These are phyloP conservation scores for Trebouxia sp. DNA, from an alignment of 139 green algal species.

Conservation along the genomic window DNA sequence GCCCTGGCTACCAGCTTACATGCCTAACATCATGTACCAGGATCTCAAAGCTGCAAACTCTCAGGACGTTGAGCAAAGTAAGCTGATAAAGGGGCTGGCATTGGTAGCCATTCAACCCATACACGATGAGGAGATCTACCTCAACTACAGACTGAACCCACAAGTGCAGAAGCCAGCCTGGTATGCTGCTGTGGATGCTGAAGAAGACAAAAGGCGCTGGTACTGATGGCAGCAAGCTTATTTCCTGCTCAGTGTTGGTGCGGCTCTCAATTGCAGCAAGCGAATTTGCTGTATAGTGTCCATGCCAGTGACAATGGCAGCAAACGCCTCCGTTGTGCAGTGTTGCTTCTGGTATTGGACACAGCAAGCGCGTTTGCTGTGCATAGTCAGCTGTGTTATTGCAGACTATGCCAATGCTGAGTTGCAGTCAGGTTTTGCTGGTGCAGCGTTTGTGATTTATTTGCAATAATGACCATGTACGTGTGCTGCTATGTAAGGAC, in stretches of 20 bases:
- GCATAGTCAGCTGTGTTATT: no score
- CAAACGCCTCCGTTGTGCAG: no score
- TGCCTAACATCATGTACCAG: slow-evolving; percentile 46
- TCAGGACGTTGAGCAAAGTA: neutral
- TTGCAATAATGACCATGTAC: no score
- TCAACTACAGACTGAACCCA: slow-evolving; percentile 76
- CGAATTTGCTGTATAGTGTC: no score
- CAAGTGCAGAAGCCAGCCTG: slow-evolving; percentile 53
- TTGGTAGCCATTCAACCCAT: slow-evolving; percentile 61
- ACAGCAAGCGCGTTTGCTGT: no score
- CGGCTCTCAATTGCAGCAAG: neutral
- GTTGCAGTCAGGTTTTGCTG: no score
- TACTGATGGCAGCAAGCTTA: neutral
- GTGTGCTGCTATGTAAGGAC: no score
- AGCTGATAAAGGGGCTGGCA: slow-evolving; percentile 47
- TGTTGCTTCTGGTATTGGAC: no score
- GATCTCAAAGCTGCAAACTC: neutral
- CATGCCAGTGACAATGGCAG: no score
- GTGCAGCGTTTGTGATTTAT: no score
- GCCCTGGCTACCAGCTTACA: slow-evolving; percentile 43
- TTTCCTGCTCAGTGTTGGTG: no score
- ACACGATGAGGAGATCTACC: slow-evolving; percentile 68
- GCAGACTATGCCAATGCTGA: no score
- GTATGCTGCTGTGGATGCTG: slow-evolving; percentile 67
- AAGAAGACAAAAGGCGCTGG: slow-evolving; percentile 56